These are phyloP conservation scores for Geosmithia morbida DNA, from an alignment of 2,329 filamentous ascomycete genomes.

Conservation along the genomic window DNA sequence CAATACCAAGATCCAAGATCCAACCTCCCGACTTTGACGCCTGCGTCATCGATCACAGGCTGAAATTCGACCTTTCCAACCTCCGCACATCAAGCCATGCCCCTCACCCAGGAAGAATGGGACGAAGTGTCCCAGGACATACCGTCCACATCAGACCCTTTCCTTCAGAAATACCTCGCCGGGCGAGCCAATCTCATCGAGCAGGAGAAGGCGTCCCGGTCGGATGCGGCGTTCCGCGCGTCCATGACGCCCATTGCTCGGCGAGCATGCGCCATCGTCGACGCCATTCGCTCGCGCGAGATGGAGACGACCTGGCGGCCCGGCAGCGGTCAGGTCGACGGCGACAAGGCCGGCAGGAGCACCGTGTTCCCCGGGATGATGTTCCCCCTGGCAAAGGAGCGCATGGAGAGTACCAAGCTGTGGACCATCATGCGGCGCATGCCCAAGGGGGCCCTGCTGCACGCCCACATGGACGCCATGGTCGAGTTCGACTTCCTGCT, in stretches of 20 bases:
- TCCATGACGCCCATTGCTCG: slow-evolving; percentile 65
- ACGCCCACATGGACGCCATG: slow-evolving; percentile 86
- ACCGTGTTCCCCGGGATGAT: slow-evolving; percentile 81
- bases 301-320: slow-evolving; percentile 62
- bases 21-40: no score
- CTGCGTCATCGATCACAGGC: no score
- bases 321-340: neutral
- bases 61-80: neutral
- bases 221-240: slow-evolving; percentile 56
- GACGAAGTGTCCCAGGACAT: slow-evolving; percentile 40
- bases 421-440: slow-evolving; percentile 76
- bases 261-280: slow-evolving; percentile 67
- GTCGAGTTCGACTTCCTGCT: slow-evolving; percentile 75
- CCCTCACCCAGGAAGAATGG: slow-evolving; percentile 43
- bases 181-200: slow-evolving; percentile 63
- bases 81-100: neutral
- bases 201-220: slow-evolving; percentile 70
- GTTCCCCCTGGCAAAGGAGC: slow-evolving; percentile 75
- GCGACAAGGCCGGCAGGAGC: slow-evolving; percentile 23
- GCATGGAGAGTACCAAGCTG: slow-evolving; percentile 70
- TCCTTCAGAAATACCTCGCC: slow-evolving; percentile 68
- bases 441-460: slow-evolving; percentile 78
- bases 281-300: slow-evolving; percentile 66
- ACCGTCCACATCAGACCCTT: slow-evolving; percentile 49
- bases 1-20: no score